phyloP scores from a whole-genome alignment of 179 eudicot species.

The Pouteria campechiana region DNA sequence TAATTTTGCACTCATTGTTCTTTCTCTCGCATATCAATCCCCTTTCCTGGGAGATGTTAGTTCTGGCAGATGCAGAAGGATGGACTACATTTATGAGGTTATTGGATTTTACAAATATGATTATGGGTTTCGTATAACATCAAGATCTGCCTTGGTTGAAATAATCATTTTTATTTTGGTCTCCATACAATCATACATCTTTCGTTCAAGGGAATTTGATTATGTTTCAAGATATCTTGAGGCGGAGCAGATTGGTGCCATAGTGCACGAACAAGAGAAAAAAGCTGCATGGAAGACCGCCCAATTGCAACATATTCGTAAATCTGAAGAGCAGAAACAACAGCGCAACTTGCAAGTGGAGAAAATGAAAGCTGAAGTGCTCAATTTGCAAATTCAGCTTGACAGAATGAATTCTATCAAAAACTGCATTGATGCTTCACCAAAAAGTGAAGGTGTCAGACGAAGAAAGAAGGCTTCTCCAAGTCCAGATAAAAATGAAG shows the following conservation, averaged over 20 bases:
- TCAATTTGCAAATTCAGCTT: slow-evolving; percentile 85
- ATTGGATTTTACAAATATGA: slow-evolving; percentile 95
- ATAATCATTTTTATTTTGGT: slow-evolving; percentile 82
- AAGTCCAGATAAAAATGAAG: slow-evolving; percentile 20
- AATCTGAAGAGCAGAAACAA: slow-evolving; percentile 77
- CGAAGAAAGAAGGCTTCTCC: slow-evolving; percentile 45
- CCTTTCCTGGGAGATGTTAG: slow-evolving; percentile 81
- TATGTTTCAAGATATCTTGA: slow-evolving; percentile 93
- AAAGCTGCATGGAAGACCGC: slow-evolving; percentile 97
- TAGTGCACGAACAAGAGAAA: slow-evolving; percentile 94
- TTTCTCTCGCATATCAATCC: slow-evolving; percentile 96
- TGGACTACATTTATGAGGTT: slow-evolving; percentile 78
- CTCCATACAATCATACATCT: slow-evolving; percentile 92
- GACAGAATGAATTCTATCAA: slow-evolving; percentile 44
- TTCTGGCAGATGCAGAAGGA: slow-evolving; percentile 77
- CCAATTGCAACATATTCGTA: slow-evolving; percentile 82
- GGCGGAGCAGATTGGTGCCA: slow-evolving; percentile 99
- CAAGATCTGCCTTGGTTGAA: slow-evolving; percentile 96
- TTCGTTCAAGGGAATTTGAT: slow-evolving; percentile 84
- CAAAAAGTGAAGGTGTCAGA: slow-evolving; percentile 57
- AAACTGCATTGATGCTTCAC: slow-evolving; percentile 34
- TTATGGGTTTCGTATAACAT: slow-evolving; percentile 92
- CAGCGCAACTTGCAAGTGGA: slow-evolving; percentile 97
- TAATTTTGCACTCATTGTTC: slow-evolving; percentile 77
- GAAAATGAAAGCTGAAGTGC: slow-evolving; percentile 99